Percentiles rank a stretch among this genome's conserved stretches.
Evolutionary conservation across 306 rosid genomes (phyloP).

Genomic region (Canavalia gladiata): DNA sequence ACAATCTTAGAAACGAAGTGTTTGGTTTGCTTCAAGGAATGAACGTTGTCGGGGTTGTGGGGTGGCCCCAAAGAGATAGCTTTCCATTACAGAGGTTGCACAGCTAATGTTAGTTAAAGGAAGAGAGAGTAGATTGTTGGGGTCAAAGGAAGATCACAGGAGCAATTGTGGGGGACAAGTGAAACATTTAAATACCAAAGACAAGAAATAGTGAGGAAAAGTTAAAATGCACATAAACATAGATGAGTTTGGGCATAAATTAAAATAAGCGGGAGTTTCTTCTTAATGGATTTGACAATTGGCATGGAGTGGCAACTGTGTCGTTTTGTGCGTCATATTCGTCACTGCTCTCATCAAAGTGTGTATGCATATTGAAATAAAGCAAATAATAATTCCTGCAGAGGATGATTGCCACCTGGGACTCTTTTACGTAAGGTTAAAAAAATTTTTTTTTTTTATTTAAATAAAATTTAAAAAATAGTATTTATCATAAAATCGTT

Average conservation of each 20-base stretch:
- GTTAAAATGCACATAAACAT: constrained; percentile 19
- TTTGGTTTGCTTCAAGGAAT: constrained; percentile 2
- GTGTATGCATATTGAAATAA: not conserved
- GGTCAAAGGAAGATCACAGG: constrained; percentile 17
- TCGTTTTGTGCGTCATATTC: constrained; percentile 10
- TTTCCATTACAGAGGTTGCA: constrained; percentile 4
- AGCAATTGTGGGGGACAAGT: constrained; percentile 10
- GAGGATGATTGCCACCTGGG: not conserved
- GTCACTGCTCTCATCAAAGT: not conserved
- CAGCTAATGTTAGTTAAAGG: constrained; percentile 28
- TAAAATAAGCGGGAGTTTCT: not conserved
- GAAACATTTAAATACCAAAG: not conserved
- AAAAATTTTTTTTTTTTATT: no score
- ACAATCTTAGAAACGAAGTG: not conserved
- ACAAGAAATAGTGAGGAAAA: not conserved
- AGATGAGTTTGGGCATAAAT: not conserved
- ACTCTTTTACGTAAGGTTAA: not conserved
- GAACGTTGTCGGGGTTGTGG: not conserved
- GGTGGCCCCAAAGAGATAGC: constrained; percentile 3
- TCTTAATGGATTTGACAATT: not conserved
- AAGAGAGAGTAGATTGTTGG: constrained; percentile 3
- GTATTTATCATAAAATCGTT: no score
- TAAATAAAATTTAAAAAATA: no score
- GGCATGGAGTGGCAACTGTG: constrained; percentile 26
- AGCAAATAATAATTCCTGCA: not conserved